Conservation (phyloP, 2,329 filamentous ascomycete species). For the Botrytis pseudocinerea region DNA sequence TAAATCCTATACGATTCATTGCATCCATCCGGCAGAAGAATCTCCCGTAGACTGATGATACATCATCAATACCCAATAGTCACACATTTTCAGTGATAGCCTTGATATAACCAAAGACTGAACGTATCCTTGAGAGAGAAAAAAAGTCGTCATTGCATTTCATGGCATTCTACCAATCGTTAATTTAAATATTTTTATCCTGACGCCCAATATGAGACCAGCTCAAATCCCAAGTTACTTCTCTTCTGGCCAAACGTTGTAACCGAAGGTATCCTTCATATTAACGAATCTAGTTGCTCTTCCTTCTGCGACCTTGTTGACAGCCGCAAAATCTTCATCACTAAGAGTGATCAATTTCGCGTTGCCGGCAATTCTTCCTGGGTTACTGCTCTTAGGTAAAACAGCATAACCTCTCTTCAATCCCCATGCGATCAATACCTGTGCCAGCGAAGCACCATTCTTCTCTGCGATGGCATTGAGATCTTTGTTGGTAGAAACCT, state of each 20-base stretch:
- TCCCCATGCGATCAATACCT: constrained; percentile 72
- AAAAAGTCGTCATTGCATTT: neutral
- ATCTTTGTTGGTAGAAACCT: constrained; percentile 60
- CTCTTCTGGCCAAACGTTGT: constrained; percentile 68
- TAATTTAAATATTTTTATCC: neutral
- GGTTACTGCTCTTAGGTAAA: constrained; percentile 71
- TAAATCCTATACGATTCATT: neutral
- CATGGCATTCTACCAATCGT: neutral
- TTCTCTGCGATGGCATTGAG: constrained; percentile 65
- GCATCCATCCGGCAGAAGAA: neutral
- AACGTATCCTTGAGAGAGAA: neutral
- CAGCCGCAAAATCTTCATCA: constrained; percentile 58
- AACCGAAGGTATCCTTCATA: constrained; percentile 80
- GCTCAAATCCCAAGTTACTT: constrained; percentile 19
- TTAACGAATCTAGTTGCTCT: constrained; percentile 73
- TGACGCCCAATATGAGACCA: constrained; percentile 8
- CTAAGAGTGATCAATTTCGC: constrained; percentile 65
- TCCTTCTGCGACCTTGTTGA: constrained; percentile 62
- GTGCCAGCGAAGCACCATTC: constrained; percentile 59
- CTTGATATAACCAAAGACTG: neutral
- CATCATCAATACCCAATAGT: neutral
- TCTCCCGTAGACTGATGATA: neutral
- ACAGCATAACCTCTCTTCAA: constrained; percentile 68
- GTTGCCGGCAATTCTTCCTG: constrained; percentile 68
- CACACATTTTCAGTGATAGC: neutral